Evolutionary conservation across 805 yeast genomes (phyloP).

Genomic region (Tetrapisispora fleetii): DNA sequence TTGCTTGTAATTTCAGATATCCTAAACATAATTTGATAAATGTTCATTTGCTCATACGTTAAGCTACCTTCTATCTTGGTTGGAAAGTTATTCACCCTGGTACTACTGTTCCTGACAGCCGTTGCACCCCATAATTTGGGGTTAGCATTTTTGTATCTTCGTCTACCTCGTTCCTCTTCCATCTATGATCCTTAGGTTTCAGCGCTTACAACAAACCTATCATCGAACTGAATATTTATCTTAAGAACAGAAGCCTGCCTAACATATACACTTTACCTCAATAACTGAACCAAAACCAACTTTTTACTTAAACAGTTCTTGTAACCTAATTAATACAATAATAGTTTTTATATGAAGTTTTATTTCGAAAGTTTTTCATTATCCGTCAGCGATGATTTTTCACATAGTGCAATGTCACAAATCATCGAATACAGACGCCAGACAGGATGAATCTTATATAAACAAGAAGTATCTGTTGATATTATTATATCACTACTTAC

Average conservation of each 20-base stretch:
- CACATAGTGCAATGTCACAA: too few relatives aligned
- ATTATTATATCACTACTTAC: too few relatives aligned
- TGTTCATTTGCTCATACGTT: conserved; percentile 71
- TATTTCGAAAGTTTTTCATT: not conserved
- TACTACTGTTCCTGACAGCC: conserved; percentile 4
- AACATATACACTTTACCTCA: too few relatives aligned
- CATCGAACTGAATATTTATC: not conserved
- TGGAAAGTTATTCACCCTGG: conserved; percentile 25
- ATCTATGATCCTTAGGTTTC: not conserved
- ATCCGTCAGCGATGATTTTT: not conserved
- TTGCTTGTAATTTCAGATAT: conserved; percentile 69
- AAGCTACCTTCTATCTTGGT: conserved; percentile 37
- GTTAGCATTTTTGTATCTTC: not conserved
- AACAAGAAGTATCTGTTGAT: not conserved
- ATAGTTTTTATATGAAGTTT: too few relatives aligned
- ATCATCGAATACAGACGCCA: too few relatives aligned
- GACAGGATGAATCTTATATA: not conserved
- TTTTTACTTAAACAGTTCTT: too few relatives aligned
- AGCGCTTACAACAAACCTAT: not conserved
- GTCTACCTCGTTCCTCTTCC: conserved; percentile 5
- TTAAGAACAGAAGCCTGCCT: too few relatives aligned
- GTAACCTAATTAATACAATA: too few relatives aligned
- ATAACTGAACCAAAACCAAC: too few relatives aligned
- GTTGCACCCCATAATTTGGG: conserved; percentile 10
- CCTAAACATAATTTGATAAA: conserved; percentile 59